These are phyloP conservation scores for Leonotis leonurus DNA, from an alignment of 257 asterid species.

Conservation along the genomic window DNA sequence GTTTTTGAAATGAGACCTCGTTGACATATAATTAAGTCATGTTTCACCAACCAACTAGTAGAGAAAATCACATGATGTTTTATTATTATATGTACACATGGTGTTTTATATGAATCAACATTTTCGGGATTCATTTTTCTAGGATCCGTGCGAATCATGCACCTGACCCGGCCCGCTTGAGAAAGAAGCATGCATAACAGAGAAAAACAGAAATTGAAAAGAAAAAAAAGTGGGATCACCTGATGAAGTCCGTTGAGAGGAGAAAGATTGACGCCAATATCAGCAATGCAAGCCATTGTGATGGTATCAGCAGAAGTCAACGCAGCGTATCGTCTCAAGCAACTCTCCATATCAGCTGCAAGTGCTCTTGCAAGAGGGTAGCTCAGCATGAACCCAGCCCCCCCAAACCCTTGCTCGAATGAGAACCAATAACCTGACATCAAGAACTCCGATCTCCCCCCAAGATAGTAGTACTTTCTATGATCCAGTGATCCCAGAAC, in stretches of 20 bases:
- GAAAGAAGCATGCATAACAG: too few relatives aligned
- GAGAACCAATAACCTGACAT: conserved; percentile 47
- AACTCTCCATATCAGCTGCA: conserved; percentile 33
- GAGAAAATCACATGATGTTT: too few relatives aligned
- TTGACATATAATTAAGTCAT: too few relatives aligned
- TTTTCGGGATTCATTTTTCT: too few relatives aligned
- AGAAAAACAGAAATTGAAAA: too few relatives aligned
- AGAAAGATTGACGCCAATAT: conserved; percentile 49
- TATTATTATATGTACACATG: too few relatives aligned
- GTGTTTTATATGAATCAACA: too few relatives aligned
- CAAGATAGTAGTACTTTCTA: conserved; percentile 45
- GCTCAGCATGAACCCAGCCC: conserved; percentile 64
- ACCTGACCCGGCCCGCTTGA: too few relatives aligned
- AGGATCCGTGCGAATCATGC: too few relatives aligned
- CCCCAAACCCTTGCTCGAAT: conserved; percentile 60
- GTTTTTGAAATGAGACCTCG: too few relatives aligned
- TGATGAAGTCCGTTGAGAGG: conserved; percentile 60
- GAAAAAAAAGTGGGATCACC: conserved; percentile 4
- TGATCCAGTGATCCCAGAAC: conserved; percentile 40
- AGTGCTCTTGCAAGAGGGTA: conserved; percentile 51
- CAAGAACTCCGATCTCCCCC: conserved; percentile 52
- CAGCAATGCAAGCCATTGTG: conserved; percentile 60
- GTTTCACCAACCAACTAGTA: too few relatives aligned
- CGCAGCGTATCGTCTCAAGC: conserved; percentile 36
- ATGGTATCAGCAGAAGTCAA: conserved; percentile 37